Conservation (phyloP, 1,284 basidiomycete genomes). For the Malassezia caprae region DNA sequence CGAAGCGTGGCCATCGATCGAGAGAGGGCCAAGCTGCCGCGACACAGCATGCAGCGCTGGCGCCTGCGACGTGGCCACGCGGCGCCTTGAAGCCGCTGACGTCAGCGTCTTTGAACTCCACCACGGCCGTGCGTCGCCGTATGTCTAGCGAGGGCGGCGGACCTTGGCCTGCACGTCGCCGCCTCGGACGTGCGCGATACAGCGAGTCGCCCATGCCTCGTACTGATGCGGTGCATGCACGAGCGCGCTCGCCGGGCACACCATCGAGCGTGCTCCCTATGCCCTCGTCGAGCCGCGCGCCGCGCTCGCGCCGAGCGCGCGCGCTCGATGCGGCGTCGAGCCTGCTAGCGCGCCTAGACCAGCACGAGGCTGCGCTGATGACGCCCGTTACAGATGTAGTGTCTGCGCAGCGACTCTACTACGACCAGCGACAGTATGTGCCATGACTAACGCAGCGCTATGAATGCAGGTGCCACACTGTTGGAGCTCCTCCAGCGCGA, state of each 20-base stretch:
- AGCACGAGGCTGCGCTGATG: not conserved
- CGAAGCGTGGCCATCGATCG: not conserved
- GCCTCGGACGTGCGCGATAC: not conserved
- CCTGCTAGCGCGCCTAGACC: not conserved
- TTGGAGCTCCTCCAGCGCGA: slow-evolving; percentile 7
- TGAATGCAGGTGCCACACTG: not conserved
- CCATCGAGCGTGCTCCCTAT: not conserved
- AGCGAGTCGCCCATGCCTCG: no score
- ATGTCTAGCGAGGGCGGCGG: no score
- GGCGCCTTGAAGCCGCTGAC: not conserved
- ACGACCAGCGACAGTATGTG: not conserved
- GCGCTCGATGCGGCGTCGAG: not conserved
- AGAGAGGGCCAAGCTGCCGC: not conserved
- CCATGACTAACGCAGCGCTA: not conserved
- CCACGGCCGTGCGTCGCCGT: not conserved
- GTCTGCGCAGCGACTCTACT: not conserved
- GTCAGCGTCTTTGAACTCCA: not conserved
- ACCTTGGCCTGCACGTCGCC: not conserved
- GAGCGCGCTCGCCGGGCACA: not conserved
- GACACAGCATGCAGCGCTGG: not conserved
- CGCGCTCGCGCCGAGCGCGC: not conserved
- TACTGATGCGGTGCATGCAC: not conserved
- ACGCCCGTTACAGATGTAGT: not conserved
- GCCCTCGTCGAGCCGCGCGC: not conserved
- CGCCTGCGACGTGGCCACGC: not conserved